Percentiles rank a stretch among this genome's conserved stretches.
Evolutionary conservation across 1,284 basidiomycete genomes (phyloP).

Genomic region (Rhizoctonia solani): DNA sequence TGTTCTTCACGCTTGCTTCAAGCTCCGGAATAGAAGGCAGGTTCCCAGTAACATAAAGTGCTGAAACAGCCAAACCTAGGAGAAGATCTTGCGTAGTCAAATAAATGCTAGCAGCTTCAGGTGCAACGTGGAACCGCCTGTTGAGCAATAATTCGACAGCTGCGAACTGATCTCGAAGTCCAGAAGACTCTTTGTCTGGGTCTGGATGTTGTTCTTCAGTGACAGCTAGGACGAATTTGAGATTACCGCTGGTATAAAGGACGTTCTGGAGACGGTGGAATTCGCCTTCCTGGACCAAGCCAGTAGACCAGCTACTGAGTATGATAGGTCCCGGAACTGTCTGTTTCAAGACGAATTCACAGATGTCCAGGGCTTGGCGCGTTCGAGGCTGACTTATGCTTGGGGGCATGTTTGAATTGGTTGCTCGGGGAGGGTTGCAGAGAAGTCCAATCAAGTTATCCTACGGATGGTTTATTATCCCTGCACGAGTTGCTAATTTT

Average conservation of each 20-base stretch:
- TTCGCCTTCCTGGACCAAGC: conserved; percentile 41
- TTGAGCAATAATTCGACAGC: conserved; percentile 46
- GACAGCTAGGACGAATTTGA: conserved; percentile 45
- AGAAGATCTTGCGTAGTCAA: conserved; percentile 22
- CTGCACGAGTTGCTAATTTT: conserved; percentile 14
- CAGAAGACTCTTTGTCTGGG: conserved; percentile 18
- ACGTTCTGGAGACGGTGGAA: conserved; percentile 51
- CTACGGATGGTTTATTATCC: conserved; percentile 28
- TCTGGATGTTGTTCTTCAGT: not conserved
- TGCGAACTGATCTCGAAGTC: conserved; percentile 45
- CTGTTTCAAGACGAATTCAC: conserved; percentile 45
- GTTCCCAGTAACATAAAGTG: conserved; percentile 27
- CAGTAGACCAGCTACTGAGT: conserved; percentile 36
- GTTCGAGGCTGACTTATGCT: conserved; percentile 40
- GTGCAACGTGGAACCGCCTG: not conserved
- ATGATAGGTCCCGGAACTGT: conserved; percentile 41
- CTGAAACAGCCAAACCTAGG: conserved; percentile 22
- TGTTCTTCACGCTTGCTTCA: not conserved
- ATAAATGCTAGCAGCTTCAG: not conserved
- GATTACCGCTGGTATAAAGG: conserved; percentile 52
- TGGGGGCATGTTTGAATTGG: conserved; percentile 3
- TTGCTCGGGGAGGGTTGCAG: conserved; percentile 42
- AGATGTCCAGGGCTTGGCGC: conserved; percentile 47
- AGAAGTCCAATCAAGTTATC: conserved; percentile 52
- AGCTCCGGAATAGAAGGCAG: conserved; percentile 17